Evolutionary conservation across 805 yeast species (phyloP).

Genomic region (Debaryomyces tyrocola): DNA sequence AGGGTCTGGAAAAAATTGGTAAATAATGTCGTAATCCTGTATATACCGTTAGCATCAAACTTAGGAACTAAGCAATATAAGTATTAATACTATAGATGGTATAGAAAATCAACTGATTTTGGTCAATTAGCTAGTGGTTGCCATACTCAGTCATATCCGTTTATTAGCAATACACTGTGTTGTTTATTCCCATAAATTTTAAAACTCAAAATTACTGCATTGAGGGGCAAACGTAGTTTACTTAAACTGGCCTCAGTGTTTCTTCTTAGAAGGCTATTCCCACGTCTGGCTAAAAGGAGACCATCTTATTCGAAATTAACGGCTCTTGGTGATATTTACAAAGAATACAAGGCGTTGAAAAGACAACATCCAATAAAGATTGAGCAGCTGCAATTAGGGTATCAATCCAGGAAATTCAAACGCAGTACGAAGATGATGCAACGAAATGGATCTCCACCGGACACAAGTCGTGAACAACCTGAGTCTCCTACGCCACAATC

Average conservation of each 20-base stretch:
- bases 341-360: slow-evolving; percentile 31
- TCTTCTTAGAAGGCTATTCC: slow-evolving; percentile 10
- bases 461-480: background rate
- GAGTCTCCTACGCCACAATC: background rate
- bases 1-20: too few species aligned
- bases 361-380: slow-evolving; percentile 13
- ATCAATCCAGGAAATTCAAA: slow-evolving; percentile 5
- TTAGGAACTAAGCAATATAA: too few species aligned
- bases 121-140: too few species aligned
- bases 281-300: slow-evolving; percentile 7
- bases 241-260: slow-evolving; percentile 20
- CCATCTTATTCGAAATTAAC: slow-evolving; percentile 20
- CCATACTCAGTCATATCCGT: too few species aligned
- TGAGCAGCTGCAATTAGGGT: background rate
- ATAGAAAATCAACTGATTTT: too few species aligned
- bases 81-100: too few species aligned
- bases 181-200: background rate
- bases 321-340: slow-evolving; percentile 29
- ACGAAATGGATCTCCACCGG: slow-evolving; percentile 2
- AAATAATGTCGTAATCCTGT: too few species aligned
- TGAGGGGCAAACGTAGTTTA: slow-evolving; percentile 15
- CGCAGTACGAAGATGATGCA: slow-evolving; percentile 2
- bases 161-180: background rate
- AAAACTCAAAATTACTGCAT: slow-evolving; percentile 8
- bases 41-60: too few species aligned